phyloP scores from a whole-genome alignment of 2,329 filamentous ascomycete species.

The Trichoderma breve region DNA sequence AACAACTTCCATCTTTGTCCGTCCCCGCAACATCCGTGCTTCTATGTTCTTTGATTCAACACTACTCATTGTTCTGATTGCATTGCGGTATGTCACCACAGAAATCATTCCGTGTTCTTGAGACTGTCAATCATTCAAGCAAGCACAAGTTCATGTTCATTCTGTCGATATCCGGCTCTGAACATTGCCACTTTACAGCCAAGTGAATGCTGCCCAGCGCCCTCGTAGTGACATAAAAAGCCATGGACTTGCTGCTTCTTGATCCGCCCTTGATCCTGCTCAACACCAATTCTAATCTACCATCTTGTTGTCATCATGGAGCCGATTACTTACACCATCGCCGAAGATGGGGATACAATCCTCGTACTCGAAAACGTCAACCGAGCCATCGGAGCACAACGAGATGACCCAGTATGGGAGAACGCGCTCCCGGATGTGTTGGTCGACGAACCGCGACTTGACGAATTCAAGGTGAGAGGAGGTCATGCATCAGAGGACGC shows the following conservation, averaged over 20 bases:
- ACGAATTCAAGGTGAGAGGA: neutral
- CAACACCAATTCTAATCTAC: neutral
- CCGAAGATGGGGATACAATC: neutral
- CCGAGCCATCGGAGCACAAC: neutral
- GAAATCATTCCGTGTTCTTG: neutral
- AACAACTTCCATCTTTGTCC: neutral
- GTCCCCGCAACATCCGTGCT: neutral
- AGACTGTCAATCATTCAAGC: neutral
- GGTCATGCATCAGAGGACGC: neutral
- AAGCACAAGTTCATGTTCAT: neutral
- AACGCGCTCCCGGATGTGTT: neutral
- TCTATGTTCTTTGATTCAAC: neutral
- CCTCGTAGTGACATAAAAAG: neutral
- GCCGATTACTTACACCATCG: neutral
- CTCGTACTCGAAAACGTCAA: slow-evolving; percentile 4
- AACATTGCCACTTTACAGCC: neutral
- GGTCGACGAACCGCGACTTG: neutral
- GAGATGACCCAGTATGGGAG: neutral
- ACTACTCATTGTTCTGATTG: neutral
- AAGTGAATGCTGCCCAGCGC: neutral
- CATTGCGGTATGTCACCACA: neutral
- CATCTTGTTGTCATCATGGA: neutral
- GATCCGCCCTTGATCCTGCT: neutral
- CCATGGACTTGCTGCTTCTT: neutral
- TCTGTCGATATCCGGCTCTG: neutral